These are phyloP conservation scores for Coniferiporia weirii DNA, from an alignment of 1,284 basidiomycete genomes.

Conservation along the genomic window DNA sequence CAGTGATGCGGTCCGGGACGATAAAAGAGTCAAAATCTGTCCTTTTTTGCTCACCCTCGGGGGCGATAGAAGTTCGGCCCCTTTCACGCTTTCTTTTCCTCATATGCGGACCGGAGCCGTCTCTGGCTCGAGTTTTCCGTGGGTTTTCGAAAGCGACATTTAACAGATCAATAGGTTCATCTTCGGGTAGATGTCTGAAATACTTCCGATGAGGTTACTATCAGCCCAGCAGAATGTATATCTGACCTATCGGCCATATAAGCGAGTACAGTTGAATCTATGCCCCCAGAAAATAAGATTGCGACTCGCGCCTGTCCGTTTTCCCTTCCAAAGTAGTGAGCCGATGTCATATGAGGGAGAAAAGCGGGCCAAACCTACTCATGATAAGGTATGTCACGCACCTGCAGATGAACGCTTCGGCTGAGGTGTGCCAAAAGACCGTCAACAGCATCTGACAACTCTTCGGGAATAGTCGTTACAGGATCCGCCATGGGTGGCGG, in stretches of 20 bases:
- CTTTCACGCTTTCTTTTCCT: slow-evolving; percentile 26
- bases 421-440: slow-evolving; percentile 50
- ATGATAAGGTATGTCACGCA: slow-evolving; percentile 48
- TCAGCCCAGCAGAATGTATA: background rate
- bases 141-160: slow-evolving; percentile 98
- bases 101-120: slow-evolving; percentile 38
- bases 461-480: slow-evolving; percentile 41
- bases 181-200: slow-evolving; percentile 57
- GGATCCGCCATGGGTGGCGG: slow-evolving; percentile 32
- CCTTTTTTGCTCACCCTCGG: slow-evolving; percentile 15
- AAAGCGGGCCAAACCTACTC: slow-evolving; percentile 28
- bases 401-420: slow-evolving; percentile 54
- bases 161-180: slow-evolving; percentile 87
- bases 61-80: slow-evolving; percentile 8
- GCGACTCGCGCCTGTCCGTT: slow-evolving; percentile 59
- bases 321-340: slow-evolving; percentile 15
- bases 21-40: slow-evolving; percentile 37
- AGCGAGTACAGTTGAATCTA: slow-evolving; percentile 86
- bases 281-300: slow-evolving; percentile 92
- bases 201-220: background rate
- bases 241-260: slow-evolving; percentile 69
- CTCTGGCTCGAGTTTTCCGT: slow-evolving; percentile 50
- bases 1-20: slow-evolving; percentile 88
- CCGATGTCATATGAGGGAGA: background rate
- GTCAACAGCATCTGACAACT: slow-evolving; percentile 43